A percentile compares a stretch with the other conserved stretches of the same genome.
These are phyloP conservation scores for Penicillium sp. DNA, from an alignment of 2,329 filamentous ascomycete genomes.

Conservation along the genomic window DNA sequence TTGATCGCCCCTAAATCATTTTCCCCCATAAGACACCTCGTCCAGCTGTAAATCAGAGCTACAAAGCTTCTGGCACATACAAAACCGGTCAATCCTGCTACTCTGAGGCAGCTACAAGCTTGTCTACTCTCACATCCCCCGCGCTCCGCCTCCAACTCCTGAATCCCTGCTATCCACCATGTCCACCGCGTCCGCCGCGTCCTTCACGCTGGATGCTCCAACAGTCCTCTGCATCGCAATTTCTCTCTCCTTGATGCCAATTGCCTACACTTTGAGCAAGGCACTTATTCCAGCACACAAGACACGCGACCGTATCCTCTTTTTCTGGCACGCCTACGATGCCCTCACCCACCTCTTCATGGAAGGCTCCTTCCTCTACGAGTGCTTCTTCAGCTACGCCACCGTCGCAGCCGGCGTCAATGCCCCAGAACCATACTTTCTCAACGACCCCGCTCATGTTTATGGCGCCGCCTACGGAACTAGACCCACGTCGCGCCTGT, in stretches of 20 bases:
- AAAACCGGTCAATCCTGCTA: background rate
- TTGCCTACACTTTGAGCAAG: slow-evolving; percentile 50
- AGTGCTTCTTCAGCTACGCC: slow-evolving; percentile 76
- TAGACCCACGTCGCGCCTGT: slow-evolving; percentile 53
- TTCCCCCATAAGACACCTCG: background rate
- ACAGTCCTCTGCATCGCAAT: slow-evolving; percentile 55
- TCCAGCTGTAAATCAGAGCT: background rate
- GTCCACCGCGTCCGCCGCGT: slow-evolving; percentile 11
- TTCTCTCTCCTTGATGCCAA: slow-evolving; percentile 52
- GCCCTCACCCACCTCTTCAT: slow-evolving; percentile 86
- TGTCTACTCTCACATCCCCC: background rate
- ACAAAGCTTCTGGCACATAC: background rate
- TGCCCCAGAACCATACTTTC: slow-evolving; percentile 46
- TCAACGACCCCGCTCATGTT: slow-evolving; percentile 51
- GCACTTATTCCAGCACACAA: slow-evolving; percentile 53
- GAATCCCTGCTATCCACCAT: slow-evolving; percentile 19
- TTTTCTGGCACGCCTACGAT: slow-evolving; percentile 94
- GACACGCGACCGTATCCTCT: slow-evolving; percentile 66
- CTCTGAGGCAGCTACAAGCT: background rate
- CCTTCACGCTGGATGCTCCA: slow-evolving; percentile 41
- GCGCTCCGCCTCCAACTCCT: background rate
- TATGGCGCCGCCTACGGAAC: slow-evolving; percentile 59
- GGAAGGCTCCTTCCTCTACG: slow-evolving; percentile 87
- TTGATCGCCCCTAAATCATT: slow-evolving; percentile 3
- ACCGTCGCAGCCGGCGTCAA: slow-evolving; percentile 39